Conservation (phyloP, 176 grass and related monocot genomes). For the Aegilops tauschii region DNA sequence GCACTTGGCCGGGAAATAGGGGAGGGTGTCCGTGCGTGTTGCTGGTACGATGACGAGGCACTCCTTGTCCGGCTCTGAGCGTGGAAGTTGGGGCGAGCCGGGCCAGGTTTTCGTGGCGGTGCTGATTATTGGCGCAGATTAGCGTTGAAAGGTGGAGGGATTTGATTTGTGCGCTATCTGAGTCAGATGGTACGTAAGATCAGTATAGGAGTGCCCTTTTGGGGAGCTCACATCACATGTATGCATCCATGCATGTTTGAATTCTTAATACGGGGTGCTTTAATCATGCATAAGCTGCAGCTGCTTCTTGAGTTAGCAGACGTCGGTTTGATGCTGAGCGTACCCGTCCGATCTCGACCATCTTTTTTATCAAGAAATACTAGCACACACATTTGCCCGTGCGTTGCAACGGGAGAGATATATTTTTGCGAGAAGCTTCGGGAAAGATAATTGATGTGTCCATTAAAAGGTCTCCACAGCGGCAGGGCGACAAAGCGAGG, state of each 20-base stretch:
- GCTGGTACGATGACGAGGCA: neutral
- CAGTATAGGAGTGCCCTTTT: neutral
- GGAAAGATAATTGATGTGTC: too few relatives aligned
- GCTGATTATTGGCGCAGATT: constrained; percentile 10
- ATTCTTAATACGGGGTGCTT: too few relatives aligned
- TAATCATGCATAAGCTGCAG: too few relatives aligned
- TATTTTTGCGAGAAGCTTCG: too few relatives aligned
- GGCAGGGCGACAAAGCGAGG: too few relatives aligned
- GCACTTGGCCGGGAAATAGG: neutral
- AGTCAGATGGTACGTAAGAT: neutral
- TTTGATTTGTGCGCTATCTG: neutral
- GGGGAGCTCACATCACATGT: neutral
- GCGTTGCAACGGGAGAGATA: too few relatives aligned
- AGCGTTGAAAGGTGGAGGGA: neutral
- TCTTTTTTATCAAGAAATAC: too few relatives aligned
- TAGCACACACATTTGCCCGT: too few relatives aligned
- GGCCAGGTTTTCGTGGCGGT: neutral
- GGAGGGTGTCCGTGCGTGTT: neutral
- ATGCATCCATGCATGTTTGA: neutral
- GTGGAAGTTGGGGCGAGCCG: neutral
- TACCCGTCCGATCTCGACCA: too few relatives aligned
- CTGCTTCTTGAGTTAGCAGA: too few relatives aligned
- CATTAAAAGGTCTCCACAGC: too few relatives aligned
- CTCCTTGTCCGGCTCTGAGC: neutral
- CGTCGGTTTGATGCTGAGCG: too few relatives aligned